Evolutionary conservation across 2,329 filamentous ascomycete species (phyloP), one percentile per base, ranked within the genome.

Genomic region (Blastomyces parvus): DNA sequence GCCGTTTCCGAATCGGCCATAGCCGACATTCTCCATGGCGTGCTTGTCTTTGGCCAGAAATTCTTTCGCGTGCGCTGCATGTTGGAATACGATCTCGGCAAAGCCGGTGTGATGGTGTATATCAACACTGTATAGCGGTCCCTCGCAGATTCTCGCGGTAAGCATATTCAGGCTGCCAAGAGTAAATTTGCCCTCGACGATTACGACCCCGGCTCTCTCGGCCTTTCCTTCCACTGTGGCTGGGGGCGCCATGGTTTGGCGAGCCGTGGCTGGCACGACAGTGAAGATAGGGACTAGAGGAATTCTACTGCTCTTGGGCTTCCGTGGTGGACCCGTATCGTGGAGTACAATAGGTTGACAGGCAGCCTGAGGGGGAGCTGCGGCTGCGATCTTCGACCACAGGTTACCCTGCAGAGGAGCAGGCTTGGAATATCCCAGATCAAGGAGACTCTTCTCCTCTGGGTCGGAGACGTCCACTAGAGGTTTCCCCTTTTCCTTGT

Each of bases 71-170:
- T 76, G 72, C 19, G 67, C 65, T 27, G 74, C 71, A 62, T 76
- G 69, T 65, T 75, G 74, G 66, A 79, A 78, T 55, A 73, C 72
- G 62, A 78, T 70, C 25, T 72, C 71, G 6, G 73, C 72, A 50
- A 70, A 72, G 57, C 66, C 67, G 55, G 71, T 69, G 25, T 67
- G 64, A 42, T 68, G 68, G 36, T 74, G 70, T 40, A 74, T 70
- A 9, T 70, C 70, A 57, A 78, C 72, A n/a, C 75, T 74, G 60
- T 73, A 73, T 53, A 79, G 66, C 2, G 77, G 72, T 17, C 77
- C 77, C 63, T 76, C 73, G 61, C 70, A 70, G 64, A 79, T 76
- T 44, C 71, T 70, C 30, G 71, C 69, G 14, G 76, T 75, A 52
- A 76, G 67, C 60, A 67, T 70, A 33, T 69, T 69, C 48, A 74